A percentile compares a stretch with the other conserved stretches of the same genome.
Conservation (phyloP, 129 eudicot genomes). For the Arctium lappa region DNA sequence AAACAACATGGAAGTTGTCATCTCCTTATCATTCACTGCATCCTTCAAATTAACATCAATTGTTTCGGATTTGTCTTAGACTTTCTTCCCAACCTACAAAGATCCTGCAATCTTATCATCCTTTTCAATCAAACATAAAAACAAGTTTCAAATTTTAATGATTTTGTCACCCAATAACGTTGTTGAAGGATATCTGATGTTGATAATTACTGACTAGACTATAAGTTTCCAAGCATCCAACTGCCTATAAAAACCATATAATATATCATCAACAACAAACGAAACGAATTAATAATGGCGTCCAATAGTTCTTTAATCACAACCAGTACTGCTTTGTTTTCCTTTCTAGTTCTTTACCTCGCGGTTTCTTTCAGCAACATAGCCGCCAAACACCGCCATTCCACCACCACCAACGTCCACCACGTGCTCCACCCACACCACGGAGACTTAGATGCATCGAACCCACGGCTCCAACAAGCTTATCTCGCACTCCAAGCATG, state of each 20-base stretch:
- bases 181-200: not conserved
- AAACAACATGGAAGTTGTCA: conserved; percentile 21
- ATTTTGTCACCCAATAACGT: conserved; percentile 28
- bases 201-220: conserved; percentile 8
- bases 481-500: conserved; percentile 74
- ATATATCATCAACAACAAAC: not conserved
- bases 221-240: not conserved
- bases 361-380: conserved; percentile 32
- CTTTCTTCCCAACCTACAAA: conserved; percentile 24
- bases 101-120: conserved; percentile 9
- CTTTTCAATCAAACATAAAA: not conserved
- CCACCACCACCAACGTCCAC: conserved; percentile 31
- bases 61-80: conserved; percentile 6
- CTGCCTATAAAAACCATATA: conserved; percentile 14
- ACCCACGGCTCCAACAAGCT: conserved; percentile 58
- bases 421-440: conserved; percentile 13
- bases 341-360: conserved; percentile 32
- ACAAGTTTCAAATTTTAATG: conserved; percentile 22
- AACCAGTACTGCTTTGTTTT: conserved; percentile 31
- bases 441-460: conserved; percentile 22
- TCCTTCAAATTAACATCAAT: conserved; percentile 24
- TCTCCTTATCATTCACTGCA: conserved; percentile 23
- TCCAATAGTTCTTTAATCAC: conserved; percentile 30
- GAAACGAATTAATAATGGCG: conserved; percentile 34
- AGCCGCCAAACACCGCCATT: conserved; percentile 39